Evolutionary conservation across 345 rosid genomes (phyloP), one percentile per base, ranked within the genome.

Genomic region (Eucalyptus fibrosa): DNA sequence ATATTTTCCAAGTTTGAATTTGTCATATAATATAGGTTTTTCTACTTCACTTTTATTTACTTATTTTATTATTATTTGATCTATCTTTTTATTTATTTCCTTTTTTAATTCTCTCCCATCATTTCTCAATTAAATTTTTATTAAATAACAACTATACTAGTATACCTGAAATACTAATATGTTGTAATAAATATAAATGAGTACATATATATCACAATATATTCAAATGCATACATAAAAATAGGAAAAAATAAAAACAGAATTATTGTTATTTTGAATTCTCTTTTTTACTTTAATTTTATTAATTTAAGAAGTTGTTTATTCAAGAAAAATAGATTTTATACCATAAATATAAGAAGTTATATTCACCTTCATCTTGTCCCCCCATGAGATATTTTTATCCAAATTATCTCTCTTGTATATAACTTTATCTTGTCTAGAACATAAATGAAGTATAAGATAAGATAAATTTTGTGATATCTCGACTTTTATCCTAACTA

Each of bases 341-440:
- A 34, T 17, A 69, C 1, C 2, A 1, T 18, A 17, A 19, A 69
- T 2, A 34, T 5, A 34, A 69, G 4, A 69, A 17, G 42, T 67
- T 32, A 3, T 4, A 32, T 67, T 17, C 12, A 34, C 81, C 81
- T 34, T 69, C 2, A 18, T 34, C 34, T 0, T 32, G 9, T 7
- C 40, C 21, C 42, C 23, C 32, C 21, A 4, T 32, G 21, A 34
- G 42, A 18, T 69, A 69, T 32, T 18, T 34, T 69, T 69, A 34
- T 2, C 1, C 0, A 0, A 10, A 18, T 9, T 18, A 34, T 34
- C 21, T 69, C 7, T 18, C 0, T 69, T 69, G 0, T 18, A 18
- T 5, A 34, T 19, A 34, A 18, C 1, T 34, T 69, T 10, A 7
- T 69, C 42, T 3, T 32, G 44, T 69, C 4, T 69, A 4, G 42